Evolutionary conservation across 192 early-diverging fungal genomes (phyloP).

Genomic region (Coemansia sp.): DNA sequence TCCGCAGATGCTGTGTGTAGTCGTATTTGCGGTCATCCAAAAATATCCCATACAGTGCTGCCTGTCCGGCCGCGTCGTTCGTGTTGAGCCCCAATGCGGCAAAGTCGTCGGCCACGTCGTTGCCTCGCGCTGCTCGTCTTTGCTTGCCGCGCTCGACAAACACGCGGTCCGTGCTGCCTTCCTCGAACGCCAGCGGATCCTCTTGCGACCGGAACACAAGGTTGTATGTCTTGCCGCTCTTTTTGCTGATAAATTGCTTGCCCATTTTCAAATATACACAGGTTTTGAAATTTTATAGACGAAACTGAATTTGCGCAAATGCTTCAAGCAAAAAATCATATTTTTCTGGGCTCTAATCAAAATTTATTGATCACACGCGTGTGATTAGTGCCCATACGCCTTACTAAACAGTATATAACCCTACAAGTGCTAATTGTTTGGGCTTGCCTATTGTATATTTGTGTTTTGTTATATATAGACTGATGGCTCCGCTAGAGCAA

Average conservation of each 20-base stretch:
- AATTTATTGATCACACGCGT: neutral
- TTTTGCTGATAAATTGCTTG: conserved; percentile 84
- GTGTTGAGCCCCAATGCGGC: conserved; percentile 18
- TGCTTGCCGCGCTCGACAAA: conserved; percentile 60
- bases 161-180: conserved; percentile 73
- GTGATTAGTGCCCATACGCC: neutral
- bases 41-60: conserved; percentile 87
- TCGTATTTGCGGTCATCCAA: conserved; percentile 92
- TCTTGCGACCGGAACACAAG: conserved; percentile 94
- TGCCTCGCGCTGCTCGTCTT: conserved; percentile 9
- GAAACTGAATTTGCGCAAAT: neutral
- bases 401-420: neutral
- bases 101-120: conserved; percentile 26
- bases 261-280: conserved; percentile 17
- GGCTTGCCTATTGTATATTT: no score
- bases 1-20: conserved; percentile 89
- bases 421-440: no score
- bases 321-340: neutral
- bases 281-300: neutral
- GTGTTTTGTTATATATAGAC: neutral
- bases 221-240: conserved; percentile 80
- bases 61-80: conserved; percentile 57
- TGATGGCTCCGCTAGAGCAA: neutral
- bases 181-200: conserved; percentile 86
- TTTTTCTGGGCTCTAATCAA: neutral